Percentiles rank a stretch among this genome's conserved stretches.
These are phyloP conservation scores for Penicillium aurantiogriseum DNA, from an alignment of 2,329 filamentous ascomycete species.

Conservation along the genomic window DNA sequence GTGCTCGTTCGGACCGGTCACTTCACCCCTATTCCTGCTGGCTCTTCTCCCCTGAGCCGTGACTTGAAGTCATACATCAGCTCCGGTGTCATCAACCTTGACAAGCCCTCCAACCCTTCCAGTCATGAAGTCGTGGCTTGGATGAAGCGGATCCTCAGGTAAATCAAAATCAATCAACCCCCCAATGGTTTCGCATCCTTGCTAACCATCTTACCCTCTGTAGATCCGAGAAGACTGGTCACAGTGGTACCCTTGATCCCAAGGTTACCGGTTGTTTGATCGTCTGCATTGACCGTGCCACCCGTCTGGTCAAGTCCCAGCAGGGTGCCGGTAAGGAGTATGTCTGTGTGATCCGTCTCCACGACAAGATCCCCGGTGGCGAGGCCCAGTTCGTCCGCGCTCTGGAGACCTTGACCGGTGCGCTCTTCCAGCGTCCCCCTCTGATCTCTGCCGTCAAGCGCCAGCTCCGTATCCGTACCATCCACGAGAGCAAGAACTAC, in stretches of 20 bases:
- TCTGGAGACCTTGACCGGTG: conserved; percentile 92
- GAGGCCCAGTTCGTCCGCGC: conserved; percentile 90
- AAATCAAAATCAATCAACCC: conserved; percentile 28
- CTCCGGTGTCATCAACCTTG: conserved; percentile 96
- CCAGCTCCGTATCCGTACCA: conserved; percentile 95
- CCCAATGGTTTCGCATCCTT: conserved; percentile 1
- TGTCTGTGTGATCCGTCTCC: conserved; percentile 89
- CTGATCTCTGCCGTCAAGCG: conserved; percentile 98
- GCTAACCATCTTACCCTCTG: conserved; percentile 17
- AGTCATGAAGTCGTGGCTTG: conserved; percentile 98
- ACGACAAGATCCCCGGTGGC: conserved; percentile 91
- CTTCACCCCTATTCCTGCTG: conserved; percentile 93
- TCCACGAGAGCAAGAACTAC: conserved; percentile 92
- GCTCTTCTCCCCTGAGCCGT: conserved; percentile 85
- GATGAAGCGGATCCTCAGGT: conserved; percentile 97
- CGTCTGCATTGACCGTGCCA: conserved; percentile 93
- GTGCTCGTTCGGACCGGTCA: conserved; percentile 92
- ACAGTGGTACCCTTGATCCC: conserved; percentile 96
- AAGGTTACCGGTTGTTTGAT: conserved; percentile 97
- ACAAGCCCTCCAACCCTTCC: conserved; percentile 96
- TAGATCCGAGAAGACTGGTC: conserved; percentile 92
- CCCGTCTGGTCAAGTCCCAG: conserved; percentile 96
- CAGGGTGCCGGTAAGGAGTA: conserved; percentile 99
- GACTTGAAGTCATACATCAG: conserved; percentile 97
- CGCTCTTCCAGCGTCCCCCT: conserved; percentile 93